Evolutionary conservation across 2,329 filamentous ascomycete genomes (phyloP).

Genomic region (Herpotrichia juniperi): DNA sequence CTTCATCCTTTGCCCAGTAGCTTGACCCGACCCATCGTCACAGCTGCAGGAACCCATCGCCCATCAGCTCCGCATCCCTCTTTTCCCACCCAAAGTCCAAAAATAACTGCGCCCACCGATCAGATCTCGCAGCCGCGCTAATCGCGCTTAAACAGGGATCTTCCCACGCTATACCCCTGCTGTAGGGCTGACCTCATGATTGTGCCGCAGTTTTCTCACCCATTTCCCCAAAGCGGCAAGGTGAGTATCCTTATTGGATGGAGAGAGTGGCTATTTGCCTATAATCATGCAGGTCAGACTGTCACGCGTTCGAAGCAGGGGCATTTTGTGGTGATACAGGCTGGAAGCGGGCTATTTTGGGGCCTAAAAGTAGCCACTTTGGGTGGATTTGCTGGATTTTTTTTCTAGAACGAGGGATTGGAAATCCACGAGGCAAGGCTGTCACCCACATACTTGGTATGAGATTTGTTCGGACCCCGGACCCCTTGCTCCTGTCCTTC

Average conservation of each 20-base stretch:
- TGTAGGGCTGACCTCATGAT: constrained; percentile 31
- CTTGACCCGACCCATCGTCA: constrained; percentile 4
- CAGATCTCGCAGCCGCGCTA: constrained; percentile 30
- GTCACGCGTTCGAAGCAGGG: neutral
- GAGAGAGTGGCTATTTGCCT: neutral
- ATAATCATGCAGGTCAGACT: constrained; percentile 3
- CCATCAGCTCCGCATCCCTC: constrained; percentile 9
- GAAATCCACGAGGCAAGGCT: neutral
- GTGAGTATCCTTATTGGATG: too few species aligned
- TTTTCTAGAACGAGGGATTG: neutral
- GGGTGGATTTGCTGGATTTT: neutral
- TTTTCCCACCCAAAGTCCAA: constrained; percentile 22
- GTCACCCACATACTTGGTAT: too few species aligned
- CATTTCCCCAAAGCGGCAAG: constrained; percentile 14
- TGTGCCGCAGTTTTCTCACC: constrained; percentile 20
- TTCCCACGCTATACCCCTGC: constrained; percentile 8
- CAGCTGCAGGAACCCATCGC: constrained; percentile 20
- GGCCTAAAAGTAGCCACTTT: neutral
- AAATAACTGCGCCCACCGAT: constrained; percentile 28
- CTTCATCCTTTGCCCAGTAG: neutral
- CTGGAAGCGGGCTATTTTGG: constrained; percentile 6
- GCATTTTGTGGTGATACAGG: neutral
- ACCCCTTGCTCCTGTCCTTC: too few species aligned
- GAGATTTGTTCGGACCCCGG: too few species aligned
- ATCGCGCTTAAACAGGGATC: constrained; percentile 19